These are phyloP conservation scores for Lathyrus oleraceus DNA, from an alignment of 306 rosid genomes.

Conservation along the genomic window DNA sequence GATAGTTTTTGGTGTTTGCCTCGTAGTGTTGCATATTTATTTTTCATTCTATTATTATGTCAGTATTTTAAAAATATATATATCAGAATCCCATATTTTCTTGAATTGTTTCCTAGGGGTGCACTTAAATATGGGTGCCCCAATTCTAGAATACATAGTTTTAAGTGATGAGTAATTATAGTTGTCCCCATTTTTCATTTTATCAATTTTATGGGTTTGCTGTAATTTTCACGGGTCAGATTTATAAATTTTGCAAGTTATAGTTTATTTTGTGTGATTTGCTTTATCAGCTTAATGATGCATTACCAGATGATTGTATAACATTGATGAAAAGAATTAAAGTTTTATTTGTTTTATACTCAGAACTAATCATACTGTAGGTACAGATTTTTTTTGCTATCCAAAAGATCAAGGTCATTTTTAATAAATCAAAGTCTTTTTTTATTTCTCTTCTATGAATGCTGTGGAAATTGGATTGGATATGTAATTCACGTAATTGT, in stretches of 20 bases:
- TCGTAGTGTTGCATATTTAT: neutral
- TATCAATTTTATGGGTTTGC: neutral
- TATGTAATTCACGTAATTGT: too few species aligned
- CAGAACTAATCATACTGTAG: neutral
- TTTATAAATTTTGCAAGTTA: neutral
- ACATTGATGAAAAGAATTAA: neutral
- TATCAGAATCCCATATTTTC: neutral
- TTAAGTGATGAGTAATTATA: neutral
- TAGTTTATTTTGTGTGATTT: neutral
- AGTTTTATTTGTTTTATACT: neutral
- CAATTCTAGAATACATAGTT: neutral
- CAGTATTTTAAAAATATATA: neutral
- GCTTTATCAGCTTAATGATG: neutral
- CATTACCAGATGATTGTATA: neutral
- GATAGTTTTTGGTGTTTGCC: constrained; percentile 30
- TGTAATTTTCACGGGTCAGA: neutral
- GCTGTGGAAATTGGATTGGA: too few species aligned
- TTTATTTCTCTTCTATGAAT: too few species aligned
- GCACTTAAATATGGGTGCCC: neutral
- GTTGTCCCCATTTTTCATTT: neutral
- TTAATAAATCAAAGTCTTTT: too few species aligned
- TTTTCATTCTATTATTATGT: constrained; percentile 1
- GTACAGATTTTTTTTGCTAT: too few species aligned
- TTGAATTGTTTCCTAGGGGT: neutral
- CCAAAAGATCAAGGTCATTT: too few species aligned